Percentiles rank a stretch among this genome's conserved stretches.
Conservation (phyloP, 495 filamentous ascomycete species). For the Aspergillus taichungensis region DNA sequence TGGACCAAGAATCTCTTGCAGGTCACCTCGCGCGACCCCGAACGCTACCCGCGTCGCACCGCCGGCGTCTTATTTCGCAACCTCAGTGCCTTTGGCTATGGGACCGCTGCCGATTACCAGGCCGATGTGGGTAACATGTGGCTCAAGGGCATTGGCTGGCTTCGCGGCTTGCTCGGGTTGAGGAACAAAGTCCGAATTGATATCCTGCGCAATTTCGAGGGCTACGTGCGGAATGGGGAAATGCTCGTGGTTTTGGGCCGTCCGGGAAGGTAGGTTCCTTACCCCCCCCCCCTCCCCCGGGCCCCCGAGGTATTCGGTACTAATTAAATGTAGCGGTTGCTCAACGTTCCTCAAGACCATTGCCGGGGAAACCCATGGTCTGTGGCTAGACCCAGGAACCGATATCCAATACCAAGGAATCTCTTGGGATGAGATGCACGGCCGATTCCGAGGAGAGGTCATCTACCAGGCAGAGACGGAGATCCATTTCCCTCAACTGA, state of each 20-base stretch:
- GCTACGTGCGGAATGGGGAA: conserved; percentile 65
- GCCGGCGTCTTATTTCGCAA: conserved; percentile 46
- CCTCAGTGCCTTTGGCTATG: conserved; percentile 66
- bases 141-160: conserved; percentile 41
- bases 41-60: conserved; percentile 33
- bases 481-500: conserved; percentile 75
- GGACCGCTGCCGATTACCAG: conserved; percentile 65
- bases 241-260: conserved; percentile 74
- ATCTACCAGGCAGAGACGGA: conserved; percentile 78
- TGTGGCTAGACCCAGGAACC: conserved; percentile 52
- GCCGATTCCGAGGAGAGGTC: conserved; percentile 63
- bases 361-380: conserved; percentile 66
- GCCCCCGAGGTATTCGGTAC: not conserved
- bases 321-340: conserved; percentile 45
- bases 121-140: conserved; percentile 59
- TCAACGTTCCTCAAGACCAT: conserved; percentile 75
- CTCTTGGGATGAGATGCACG: conserved; percentile 46
- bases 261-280: conserved; percentile 46
- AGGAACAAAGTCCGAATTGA: conserved; percentile 56
- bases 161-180: conserved; percentile 40
- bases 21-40: conserved; percentile 31
- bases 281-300: not conserved
- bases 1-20: conserved; percentile 39
- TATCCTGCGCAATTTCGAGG: conserved; percentile 67
- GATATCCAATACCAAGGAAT: conserved; percentile 70